Conservation (phyloP, 2,329 filamentous ascomycete genomes). For the Aspergillus transmontanensis region DNA sequence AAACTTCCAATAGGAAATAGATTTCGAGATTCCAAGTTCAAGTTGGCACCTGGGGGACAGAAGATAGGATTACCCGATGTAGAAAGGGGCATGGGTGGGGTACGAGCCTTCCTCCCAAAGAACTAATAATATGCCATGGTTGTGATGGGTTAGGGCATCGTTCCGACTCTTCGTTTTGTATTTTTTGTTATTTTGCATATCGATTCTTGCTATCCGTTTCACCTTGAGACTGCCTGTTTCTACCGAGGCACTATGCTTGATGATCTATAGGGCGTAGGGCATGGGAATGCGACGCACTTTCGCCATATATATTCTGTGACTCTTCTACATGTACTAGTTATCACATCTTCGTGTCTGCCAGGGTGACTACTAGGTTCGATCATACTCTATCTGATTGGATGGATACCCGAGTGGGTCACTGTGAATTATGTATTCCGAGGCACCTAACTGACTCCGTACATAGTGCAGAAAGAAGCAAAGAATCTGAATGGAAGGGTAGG, state of each 20-base stretch:
- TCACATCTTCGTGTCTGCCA: not conserved
- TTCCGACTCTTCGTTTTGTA: not conserved
- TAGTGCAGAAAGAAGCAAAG: not conserved
- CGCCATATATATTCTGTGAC: not conserved
- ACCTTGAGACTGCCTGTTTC: not conserved
- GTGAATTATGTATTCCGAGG: not conserved
- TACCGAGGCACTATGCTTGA: not conserved
- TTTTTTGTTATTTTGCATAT: not conserved
- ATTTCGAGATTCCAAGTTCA: slow-evolving; percentile 8
- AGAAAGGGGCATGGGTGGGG: slow-evolving; percentile 12
- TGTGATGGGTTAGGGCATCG: slow-evolving; percentile 8
- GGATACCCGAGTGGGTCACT: not conserved
- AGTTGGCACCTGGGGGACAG: slow-evolving; percentile 10
- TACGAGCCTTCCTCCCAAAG: not conserved
- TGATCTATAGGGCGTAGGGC: not conserved
- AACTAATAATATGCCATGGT: slow-evolving; percentile 19
- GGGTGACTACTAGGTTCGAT: not conserved
- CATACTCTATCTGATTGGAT: not conserved
- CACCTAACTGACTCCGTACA: not conserved
- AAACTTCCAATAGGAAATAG: slow-evolving; percentile 5
- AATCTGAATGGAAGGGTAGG: not conserved
- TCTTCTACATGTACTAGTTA: not conserved
- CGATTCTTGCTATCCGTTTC: not conserved
- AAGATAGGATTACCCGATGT: slow-evolving; percentile 5
- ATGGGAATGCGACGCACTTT: not conserved